phyloP scores from a whole-genome alignment of 129 eudicot genomes.

The Arctium minus region DNA sequence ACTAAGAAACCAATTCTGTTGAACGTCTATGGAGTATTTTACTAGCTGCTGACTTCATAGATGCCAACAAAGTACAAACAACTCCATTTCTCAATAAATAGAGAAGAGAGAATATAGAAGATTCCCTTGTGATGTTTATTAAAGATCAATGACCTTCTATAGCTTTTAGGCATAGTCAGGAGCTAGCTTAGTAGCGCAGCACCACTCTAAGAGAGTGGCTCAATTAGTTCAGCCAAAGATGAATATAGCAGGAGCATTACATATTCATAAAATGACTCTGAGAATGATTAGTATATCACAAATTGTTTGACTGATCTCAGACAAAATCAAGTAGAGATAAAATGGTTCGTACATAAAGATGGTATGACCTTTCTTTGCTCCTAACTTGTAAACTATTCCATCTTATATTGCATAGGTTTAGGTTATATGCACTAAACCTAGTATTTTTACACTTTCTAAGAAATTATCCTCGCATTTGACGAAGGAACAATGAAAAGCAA shows the following conservation, averaged over 20 bases:
- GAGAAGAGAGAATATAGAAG: neutral
- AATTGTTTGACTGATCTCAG: neutral
- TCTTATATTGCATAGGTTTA: neutral
- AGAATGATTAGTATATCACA: neutral
- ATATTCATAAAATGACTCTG: neutral
- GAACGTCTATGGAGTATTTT: no score
- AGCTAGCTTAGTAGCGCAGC: neutral
- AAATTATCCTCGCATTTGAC: neutral
- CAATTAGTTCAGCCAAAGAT: neutral
- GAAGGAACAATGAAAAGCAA: neutral
- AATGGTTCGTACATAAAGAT: neutral
- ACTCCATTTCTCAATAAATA: no score
- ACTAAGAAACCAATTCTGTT: neutral
- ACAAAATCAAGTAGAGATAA: neutral
- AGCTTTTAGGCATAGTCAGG: neutral
- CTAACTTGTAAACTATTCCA: neutral
- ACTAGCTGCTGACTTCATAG: no score
- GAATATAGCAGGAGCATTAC: neutral
- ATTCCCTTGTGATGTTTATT: neutral
- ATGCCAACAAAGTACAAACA: no score
- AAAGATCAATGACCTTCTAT: neutral
- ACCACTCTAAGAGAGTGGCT: neutral
- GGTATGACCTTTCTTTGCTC: neutral
- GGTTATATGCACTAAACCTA: conserved; percentile 2
- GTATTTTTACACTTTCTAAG: neutral